Percentiles rank a stretch among this genome's conserved stretches.
Conservation (phyloP, 345 rosid genomes). For the Ricinus communis region DNA sequence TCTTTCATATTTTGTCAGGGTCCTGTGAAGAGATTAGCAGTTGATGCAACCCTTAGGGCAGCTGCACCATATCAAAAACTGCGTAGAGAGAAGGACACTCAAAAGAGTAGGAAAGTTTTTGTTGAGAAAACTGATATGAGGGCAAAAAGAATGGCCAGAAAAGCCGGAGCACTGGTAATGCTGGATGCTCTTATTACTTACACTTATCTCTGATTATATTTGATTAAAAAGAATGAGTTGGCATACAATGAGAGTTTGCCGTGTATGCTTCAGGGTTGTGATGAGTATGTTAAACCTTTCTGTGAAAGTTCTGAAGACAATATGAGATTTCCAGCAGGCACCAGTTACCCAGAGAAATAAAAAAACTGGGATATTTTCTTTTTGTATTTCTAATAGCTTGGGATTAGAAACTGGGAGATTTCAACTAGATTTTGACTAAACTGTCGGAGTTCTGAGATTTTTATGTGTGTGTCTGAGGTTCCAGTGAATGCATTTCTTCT, state of each 20-base stretch:
- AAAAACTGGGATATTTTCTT: not conserved
- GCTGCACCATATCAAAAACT: slow-evolving; percentile 96
- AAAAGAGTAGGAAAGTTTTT: slow-evolving; percentile 73
- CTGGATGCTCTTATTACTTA: slow-evolving; percentile 20
- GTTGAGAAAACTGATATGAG: slow-evolving; percentile 97
- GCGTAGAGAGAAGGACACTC: slow-evolving; percentile 74
- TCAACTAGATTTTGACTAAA: not conserved
- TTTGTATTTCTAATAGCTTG: not conserved
- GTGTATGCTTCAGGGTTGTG: not conserved
- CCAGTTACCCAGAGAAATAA: slow-evolving; percentile 7
- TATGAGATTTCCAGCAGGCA: slow-evolving; percentile 12
- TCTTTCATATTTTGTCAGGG: slow-evolving; percentile 49
- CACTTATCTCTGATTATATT: not conserved
- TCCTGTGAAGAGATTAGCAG: slow-evolving; percentile 89
- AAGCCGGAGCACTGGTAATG: slow-evolving; percentile 97
- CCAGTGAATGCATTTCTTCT: not conserved
- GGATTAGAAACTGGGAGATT: not conserved
- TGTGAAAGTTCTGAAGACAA: not conserved
- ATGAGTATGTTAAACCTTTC: not conserved
- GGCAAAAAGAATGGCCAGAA: slow-evolving; percentile 98
- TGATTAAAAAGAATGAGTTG: not conserved
- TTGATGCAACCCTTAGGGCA: slow-evolving; percentile 98
- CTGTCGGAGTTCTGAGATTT: too few relatives aligned
- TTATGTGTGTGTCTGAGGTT: not conserved
- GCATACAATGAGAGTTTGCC: not conserved